These are phyloP conservation scores for Globisporangium viniferum DNA, from an alignment of 352 stramenopile species.

Conservation along the genomic window DNA sequence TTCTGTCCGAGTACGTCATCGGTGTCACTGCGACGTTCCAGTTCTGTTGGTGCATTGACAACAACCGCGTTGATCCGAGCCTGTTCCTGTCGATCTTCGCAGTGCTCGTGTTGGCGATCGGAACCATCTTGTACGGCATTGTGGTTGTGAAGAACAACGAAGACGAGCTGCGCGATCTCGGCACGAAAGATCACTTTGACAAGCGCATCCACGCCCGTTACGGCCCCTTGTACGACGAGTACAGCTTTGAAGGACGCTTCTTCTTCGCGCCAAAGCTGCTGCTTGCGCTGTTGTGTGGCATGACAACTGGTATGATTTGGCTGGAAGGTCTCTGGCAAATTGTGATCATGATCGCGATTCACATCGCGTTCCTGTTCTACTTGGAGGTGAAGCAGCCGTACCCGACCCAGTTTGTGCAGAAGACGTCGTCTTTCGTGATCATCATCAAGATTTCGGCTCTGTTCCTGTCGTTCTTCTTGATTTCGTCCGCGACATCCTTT, in stretches of 20 bases:
- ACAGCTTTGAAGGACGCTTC: constrained; percentile 83
- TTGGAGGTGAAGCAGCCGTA: constrained; percentile 84
- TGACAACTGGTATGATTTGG: constrained; percentile 81
- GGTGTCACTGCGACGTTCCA: constrained; percentile 80
- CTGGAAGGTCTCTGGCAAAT: constrained; percentile 76
- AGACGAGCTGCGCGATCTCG: constrained; percentile 75
- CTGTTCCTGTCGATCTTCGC: constrained; percentile 65
- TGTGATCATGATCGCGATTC: constrained; percentile 63
- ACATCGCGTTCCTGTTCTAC: constrained; percentile 81
- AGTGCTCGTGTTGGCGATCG: constrained; percentile 68
- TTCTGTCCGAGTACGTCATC: constrained; percentile 83
- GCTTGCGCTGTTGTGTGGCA: constrained; percentile 65
- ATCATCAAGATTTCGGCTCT: constrained; percentile 89
- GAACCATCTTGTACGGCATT: constrained; percentile 77
- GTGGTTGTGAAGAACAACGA: constrained; percentile 72
- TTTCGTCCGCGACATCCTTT: constrained; percentile 67
- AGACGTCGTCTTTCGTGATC: constrained; percentile 85
- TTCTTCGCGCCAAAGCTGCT: constrained; percentile 87
- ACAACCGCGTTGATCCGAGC: constrained; percentile 48
- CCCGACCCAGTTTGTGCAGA: constrained; percentile 77
- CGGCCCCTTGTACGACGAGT: constrained; percentile 83
- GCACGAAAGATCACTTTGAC: constrained; percentile 82
- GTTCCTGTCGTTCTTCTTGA: constrained; percentile 77
- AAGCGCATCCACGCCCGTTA: constrained; percentile 81
- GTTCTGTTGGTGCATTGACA: constrained; percentile 80